Evolutionary conservation across 768 basidiomycete species (phyloP), one percentile per base, ranked within the genome.

Genomic region (Suillus fuscotomentosus): DNA sequence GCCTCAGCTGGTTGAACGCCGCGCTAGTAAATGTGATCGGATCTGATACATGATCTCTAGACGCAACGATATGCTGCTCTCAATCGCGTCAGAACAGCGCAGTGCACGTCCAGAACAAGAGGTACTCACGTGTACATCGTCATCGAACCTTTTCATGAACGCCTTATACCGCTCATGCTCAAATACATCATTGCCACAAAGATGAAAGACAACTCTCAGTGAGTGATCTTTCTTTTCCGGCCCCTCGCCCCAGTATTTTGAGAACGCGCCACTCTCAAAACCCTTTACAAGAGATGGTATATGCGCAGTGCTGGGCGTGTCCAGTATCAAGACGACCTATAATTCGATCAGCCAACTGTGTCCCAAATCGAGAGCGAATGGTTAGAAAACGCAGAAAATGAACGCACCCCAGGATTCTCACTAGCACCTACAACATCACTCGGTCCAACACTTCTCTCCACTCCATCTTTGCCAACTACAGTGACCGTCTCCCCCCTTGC

Each of bases 141-240:
- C 70, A 3, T 84, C 83, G 69, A 95, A 94, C 0, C 80, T 79
- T 36, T 79, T 74, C 87, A 96, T 89, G 79, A 97, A 94, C 1
- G 77, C 71, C 65, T 83, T 81, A 74, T 96, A 97, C 60, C 83
- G 77, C 43, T 80, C 72, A 69, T 95, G 86, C 70, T 88, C 86
- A 41, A 93, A 73, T 10, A 97, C 91, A 39, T 39, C 50, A 50
- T 50, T 31, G 50, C 50, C 50, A 27, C 50, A 50, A 31, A 50
- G 50, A 50, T 50, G 50, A 50, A 50, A 50, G 24, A 50, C 15
- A 50, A 27, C 50, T 24, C 50, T 50, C 24, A 50, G 8, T 4
- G 50, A 14, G 8, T 50, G 50, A 17, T 50, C 24, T 50, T 50
- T 50, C 47, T 24, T 48, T 13, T 48, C 47, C 14, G 24, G 15